phyloP scores from a whole-genome alignment of 441 rosid genomes.

The Adansonia rubrostipa region DNA sequence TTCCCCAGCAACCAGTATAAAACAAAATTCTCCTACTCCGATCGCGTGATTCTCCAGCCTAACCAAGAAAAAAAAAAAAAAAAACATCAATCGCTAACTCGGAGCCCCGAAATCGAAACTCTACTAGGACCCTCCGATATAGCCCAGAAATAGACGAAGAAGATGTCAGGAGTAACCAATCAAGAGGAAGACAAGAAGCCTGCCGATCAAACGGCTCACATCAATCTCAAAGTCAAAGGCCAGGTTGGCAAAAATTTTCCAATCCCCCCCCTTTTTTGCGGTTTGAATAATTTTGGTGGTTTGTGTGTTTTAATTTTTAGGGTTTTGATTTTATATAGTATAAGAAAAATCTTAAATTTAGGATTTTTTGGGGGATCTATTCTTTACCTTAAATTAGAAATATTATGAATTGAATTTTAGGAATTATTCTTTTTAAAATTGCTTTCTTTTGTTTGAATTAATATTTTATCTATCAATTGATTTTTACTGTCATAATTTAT shows the following conservation, averaged over 20 bases:
- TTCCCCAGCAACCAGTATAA: neutral
- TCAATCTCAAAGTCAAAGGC: slow-evolving; percentile 89
- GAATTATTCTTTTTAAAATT: no score
- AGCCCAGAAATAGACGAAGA: neutral
- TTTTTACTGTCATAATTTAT: no score
- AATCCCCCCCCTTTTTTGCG: no score
- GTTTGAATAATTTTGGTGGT: neutral
- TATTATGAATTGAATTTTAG: neutral
- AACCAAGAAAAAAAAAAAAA: neutral
- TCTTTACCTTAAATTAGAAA: neutral
- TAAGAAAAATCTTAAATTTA: neutral
- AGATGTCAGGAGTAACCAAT: slow-evolving; percentile 48
- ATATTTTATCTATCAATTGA: no score
- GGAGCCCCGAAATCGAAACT: slow-evolving; percentile 16
- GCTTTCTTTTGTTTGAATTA: no score
- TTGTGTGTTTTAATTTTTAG: neutral
- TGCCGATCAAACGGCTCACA: slow-evolving; percentile 65
- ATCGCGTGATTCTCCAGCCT: slow-evolving; percentile 11
- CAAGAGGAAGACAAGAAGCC: slow-evolving; percentile 90
- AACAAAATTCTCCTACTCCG: neutral
- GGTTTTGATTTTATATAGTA: neutral
- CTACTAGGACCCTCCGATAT: no score
- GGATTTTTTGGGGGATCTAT: neutral
- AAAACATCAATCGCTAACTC: neutral
- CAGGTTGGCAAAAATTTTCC: slow-evolving; percentile 50